A percentile compares a stretch with the other conserved stretches of the same genome.
Conservation (phyloP, 768 basidiomycete species). For the Podaxis carcinomalis region DNA sequence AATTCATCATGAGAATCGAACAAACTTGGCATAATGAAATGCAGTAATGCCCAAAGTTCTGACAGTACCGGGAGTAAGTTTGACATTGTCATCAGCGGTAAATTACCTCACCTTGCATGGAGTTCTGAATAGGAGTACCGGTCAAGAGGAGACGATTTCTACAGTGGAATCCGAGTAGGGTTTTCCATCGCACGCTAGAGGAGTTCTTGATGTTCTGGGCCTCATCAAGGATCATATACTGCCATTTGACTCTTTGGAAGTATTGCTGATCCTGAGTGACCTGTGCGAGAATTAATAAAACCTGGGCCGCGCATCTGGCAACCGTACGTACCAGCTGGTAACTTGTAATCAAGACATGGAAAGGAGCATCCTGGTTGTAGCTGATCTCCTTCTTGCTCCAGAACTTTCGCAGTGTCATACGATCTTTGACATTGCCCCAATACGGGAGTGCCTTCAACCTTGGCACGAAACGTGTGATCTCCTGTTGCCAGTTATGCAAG, state of each 20-base stretch:
- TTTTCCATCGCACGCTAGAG: constrained; percentile 94
- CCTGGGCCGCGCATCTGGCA: neutral
- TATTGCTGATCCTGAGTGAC: constrained; percentile 97
- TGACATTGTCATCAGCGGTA: neutral
- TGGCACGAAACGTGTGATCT: constrained; percentile 93
- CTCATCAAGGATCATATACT: constrained; percentile 99
- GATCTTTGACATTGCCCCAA: constrained; percentile 97
- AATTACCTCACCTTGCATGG: constrained; percentile 82
- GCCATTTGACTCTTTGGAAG: constrained; percentile 97
- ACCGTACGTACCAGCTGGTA: constrained; percentile 79
- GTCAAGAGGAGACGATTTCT: constrained; percentile 93
- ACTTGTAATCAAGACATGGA: constrained; percentile 94
- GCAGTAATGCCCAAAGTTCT: constrained; percentile 98
- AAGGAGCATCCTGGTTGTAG: constrained; percentile 92
- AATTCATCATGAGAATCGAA: constrained; percentile 99
- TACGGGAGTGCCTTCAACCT: constrained; percentile 92
- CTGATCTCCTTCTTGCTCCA: constrained; percentile 98
- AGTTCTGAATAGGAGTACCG: constrained; percentile 98
- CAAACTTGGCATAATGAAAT: constrained; percentile 99
- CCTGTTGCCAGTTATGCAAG: constrained; percentile 99
- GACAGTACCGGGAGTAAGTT: constrained; percentile 12
- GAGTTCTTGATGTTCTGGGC: constrained; percentile 99
- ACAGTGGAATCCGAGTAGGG: constrained; percentile 91
- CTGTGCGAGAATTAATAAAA: constrained; percentile 30
- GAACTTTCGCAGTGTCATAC: constrained; percentile 89